Percentiles rank a stretch among this genome's conserved stretches.
Conservation (phyloP, 768 basidiomycete species). For the Tulasnella sp. region DNA sequence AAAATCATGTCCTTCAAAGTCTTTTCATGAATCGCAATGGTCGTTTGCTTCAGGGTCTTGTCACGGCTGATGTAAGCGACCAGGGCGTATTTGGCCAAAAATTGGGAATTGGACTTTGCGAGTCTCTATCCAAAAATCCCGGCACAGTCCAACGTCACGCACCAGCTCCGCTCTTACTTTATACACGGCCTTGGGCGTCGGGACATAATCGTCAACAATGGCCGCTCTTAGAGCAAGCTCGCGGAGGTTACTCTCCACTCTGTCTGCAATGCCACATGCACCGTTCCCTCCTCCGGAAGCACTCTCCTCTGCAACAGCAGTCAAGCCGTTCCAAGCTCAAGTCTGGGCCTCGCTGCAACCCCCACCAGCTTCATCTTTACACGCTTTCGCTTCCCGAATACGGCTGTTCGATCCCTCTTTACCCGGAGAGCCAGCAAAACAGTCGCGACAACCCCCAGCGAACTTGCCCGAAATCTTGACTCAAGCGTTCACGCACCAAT, state of each 20-base stretch:
- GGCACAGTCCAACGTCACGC: neutral
- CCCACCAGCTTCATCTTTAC: conserved; percentile 64
- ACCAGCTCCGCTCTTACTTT: neutral
- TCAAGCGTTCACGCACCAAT: conserved; percentile 77
- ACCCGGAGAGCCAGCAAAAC: conserved; percentile 3
- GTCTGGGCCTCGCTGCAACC: conserved; percentile 68
- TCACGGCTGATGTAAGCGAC: neutral
- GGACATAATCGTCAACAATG: neutral
- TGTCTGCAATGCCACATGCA: conserved; percentile 25
- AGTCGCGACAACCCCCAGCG: neutral
- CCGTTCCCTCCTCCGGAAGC: conserved; percentile 29
- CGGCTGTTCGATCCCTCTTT: conserved; percentile 55
- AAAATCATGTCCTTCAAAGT: neutral
- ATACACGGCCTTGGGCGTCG: neutral
- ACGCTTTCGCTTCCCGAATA: conserved; percentile 72
- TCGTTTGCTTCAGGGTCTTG: conserved; percentile 1
- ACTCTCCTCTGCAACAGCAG: conserved; percentile 23
- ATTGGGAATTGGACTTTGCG: conserved; percentile 7
- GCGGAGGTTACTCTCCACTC: conserved; percentile 18
- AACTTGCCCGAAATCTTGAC: conserved; percentile 24
- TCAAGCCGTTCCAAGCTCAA: conserved; percentile 28
- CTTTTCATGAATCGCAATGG: neutral
- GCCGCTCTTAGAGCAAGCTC: conserved; percentile 9
- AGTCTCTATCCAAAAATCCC: neutral
- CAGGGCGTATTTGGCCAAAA: conserved; percentile 12